Evolutionary conservation across 2,329 filamentous ascomycete genomes (phyloP), one percentile per base, ranked within the genome.

Genomic region (Cercospora sp.): DNA sequence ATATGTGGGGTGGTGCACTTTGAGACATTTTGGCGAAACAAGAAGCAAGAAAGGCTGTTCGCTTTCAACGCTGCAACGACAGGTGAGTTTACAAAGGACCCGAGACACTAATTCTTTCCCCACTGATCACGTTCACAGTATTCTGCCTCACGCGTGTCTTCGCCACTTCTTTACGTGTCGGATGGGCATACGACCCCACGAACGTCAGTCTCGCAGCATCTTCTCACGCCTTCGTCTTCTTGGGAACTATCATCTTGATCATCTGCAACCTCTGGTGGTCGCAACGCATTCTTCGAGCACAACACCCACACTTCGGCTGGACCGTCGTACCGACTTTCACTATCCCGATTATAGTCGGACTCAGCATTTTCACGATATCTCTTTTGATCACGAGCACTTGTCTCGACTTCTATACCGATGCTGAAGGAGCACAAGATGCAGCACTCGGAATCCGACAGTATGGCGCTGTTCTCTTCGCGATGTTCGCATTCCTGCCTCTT

Each of bases 231-330:
- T 89, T 95, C 73, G 87, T 92, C 66, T 87, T 89, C 55, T 89
- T 90, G 0, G 92, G 92, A 51, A 88, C 93, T 16, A 77, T 96
- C 36, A 79, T 96, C 7, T 81, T 96, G 28, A 94, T 91, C 79
- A 80, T 94, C 74, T 82, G 93, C 79, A 95, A 96, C 80, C 80
- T 96, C 51, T 81, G 95, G 74, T 91, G 94, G 76, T 81, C 89
- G 0, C 91, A 93, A 79, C 88, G 93, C 57, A 84, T 96, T 28
- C 79, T 95, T 18, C 86, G 93, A 64, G 90, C 90, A 4, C 86
- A 87, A 57, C 91, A 94, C 75, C 91, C 92, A 0, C 76, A 78
- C 2, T 77, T 92, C 33, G 92, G 91, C 67, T 94, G 92, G 91
- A 84, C 86, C 69, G 82, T 80, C 26, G 73, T 79, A 1, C 82